phyloP scores from a whole-genome alignment of 129 eudicot species.

The Chrysanthemum makinoi region DNA sequence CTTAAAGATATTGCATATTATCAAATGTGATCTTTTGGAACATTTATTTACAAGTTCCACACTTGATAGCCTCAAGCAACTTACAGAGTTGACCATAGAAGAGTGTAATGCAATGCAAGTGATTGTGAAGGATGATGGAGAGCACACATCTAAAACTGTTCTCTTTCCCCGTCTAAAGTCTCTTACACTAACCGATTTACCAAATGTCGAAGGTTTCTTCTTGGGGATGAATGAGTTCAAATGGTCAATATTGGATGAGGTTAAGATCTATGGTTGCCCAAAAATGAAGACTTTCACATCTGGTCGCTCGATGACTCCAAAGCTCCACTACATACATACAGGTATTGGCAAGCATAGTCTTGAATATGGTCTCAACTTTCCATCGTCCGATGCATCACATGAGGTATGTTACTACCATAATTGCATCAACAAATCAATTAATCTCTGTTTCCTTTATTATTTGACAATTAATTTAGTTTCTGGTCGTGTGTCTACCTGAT shows the following conservation, averaged over 20 bases:
- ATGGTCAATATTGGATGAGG: not conserved
- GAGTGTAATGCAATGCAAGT: not conserved
- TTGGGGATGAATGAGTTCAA: not conserved
- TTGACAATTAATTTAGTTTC: not conserved
- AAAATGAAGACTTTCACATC: not conserved
- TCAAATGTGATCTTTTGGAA: not conserved
- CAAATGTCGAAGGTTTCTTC: not conserved
- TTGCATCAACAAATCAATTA: too few species aligned
- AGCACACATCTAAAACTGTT: not conserved
- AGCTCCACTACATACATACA: not conserved
- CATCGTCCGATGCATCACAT: not conserved
- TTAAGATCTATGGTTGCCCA: constrained; percentile 2
- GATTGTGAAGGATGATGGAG: not conserved
- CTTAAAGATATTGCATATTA: not conserved
- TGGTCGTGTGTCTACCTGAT: too few species aligned
- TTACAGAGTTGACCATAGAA: not conserved
- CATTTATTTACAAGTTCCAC: not conserved
- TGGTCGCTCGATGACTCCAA: not conserved
- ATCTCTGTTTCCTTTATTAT: not conserved
- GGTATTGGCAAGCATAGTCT: not conserved
- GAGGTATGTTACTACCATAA: too few species aligned
- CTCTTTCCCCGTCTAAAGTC: not conserved
- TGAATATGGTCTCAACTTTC: constrained; percentile 7
- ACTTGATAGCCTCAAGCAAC: constrained; percentile 6
- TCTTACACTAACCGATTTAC: not conserved